Base-by-base conservation (phyloP, 345 rosid species). In the Populus davidiana region DNA sequence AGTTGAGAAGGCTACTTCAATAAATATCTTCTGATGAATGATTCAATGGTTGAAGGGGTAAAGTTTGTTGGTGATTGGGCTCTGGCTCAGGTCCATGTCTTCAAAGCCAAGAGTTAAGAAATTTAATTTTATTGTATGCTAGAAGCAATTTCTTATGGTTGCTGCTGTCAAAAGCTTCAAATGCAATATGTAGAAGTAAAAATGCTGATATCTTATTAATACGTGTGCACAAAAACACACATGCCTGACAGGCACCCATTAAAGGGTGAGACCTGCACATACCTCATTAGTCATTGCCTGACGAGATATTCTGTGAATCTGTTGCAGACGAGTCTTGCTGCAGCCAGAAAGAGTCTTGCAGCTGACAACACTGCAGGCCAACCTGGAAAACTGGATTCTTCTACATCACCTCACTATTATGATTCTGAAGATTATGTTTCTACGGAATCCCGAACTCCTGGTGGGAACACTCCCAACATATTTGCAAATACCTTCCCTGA, bases 351-450 rank as follows among this genome's bases (percentile, higher is more conserved):
- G 85, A 87, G 90, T 83, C 90, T 92, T 79, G 86, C 85, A 77
- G 36, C 91, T 39, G 99, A 92, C 72, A 84, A 81, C 70, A 21
- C 74, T 80, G 82, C 71, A 23, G 81, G 85, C 70, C 91, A 85
- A 80, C 86, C 84, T 63, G 88, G 86, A 86, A 88, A 86, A 84
- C 81, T 33, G 21, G 95, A 89, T 56, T 78, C 83, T 77, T 82
- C 89, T 17, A 67, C 80, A 62, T 91, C 97, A 16, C 94, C 94
- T 81, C 78, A 21, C 25, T 87, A 80, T 70, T 90, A 88, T 80
- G 97, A 89, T 76, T 89, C 92, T 5, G 96, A 90, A 86, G 98
- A 90, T 76, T 85, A 90, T 64, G 70, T 72, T 74, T 87, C 96
- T 29, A 75, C 78, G 64, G 98, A 88, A 67, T 86, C 87, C 65